These are phyloP conservation scores for Candida dubliniensis DNA, from an alignment of 1,139 yeast species.

Conservation along the genomic window DNA sequence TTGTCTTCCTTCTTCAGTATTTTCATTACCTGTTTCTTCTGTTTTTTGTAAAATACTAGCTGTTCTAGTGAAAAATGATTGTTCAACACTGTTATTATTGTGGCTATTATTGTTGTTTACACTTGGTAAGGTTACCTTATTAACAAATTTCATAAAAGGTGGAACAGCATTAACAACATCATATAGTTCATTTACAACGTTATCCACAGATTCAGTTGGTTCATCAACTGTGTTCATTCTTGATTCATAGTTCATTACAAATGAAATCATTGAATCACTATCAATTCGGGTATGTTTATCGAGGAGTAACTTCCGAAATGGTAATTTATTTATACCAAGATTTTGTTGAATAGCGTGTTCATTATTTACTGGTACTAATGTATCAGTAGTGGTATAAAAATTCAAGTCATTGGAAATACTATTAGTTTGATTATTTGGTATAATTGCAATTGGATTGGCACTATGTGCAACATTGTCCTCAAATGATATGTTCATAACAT, in stretches of 20 bases:
- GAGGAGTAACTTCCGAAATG: slow-evolving; percentile 4
- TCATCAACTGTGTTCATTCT: slow-evolving; percentile 6
- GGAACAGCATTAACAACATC: neutral
- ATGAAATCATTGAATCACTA: slow-evolving; percentile 5
- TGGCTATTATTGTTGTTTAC: neutral
- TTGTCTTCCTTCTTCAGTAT: slow-evolving; percentile 12
- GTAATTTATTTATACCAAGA: neutral
- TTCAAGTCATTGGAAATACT: slow-evolving; percentile 10
- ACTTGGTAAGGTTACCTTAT: neutral
- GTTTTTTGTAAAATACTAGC: slow-evolving; percentile 7
- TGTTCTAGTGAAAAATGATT: slow-evolving; percentile 1
- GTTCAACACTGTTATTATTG: neutral
- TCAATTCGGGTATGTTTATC: slow-evolving; percentile 14
- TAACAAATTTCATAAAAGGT: neutral
- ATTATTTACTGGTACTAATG: neutral
- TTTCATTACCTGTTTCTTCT: slow-evolving; percentile 6
- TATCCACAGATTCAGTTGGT: slow-evolving; percentile 1
- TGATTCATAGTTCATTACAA: slow-evolving; percentile 1
- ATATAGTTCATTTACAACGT: neutral
- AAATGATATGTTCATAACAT: slow-evolving; percentile 11
- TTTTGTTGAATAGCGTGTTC: neutral
- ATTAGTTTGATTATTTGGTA: slow-evolving; percentile 7
- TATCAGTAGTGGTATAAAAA: slow-evolving; percentile 7
- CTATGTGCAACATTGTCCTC: slow-evolving; percentile 6
- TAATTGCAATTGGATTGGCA: slow-evolving; percentile 3